Base-by-base conservation (phyloP, 1,284 basidiomycete species). In the Schizopora paradoxa region DNA sequence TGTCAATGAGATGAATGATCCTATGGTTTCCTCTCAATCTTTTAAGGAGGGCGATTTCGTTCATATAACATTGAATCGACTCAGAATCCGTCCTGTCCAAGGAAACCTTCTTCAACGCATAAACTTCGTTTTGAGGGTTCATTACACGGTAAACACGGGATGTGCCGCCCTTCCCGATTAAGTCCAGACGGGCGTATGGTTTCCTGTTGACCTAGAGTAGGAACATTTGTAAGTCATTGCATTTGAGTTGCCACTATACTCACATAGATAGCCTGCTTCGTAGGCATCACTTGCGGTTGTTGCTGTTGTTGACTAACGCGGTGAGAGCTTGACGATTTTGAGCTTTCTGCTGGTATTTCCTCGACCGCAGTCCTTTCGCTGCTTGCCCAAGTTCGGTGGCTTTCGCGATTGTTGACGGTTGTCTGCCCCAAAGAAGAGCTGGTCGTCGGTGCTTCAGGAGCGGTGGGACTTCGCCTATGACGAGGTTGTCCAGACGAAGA, bases 71-170 rank as follows among this genome's bases (percentile, higher is more conserved):
- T 45, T 74, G 77, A 66, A 93, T 85, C 8, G 91, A 90, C 52
- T 94, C 91, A 1, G 76, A 64, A 55, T 96, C 93, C 4, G 83
- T 83, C 57, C 83, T 84, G 58, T 94, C 90, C 11, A 96, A 71
- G 13, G 82, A 76, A 14, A 96, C 92, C 29, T 86, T 81, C 62
- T 96, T 96, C 60, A 96, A 76, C 8, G 93, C 93, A 57, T 77
- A 91, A 32, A 95, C 73, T 57, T 87, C 82, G 59, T 86, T 86
- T 40, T 73, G 69, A 19, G 74, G 69, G 58, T 79, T 86, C 59
- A 94, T 75, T 8, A 94, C 91, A 22, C 90, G 86, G 63, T 85
- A 96, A 16, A 96, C 93, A 43, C 89, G 85, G n/a, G 91, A 95
- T 6, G 91, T 87, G 0, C 93, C 93, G 31, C 93, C 93, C 59